Percentiles rank a stretch among this genome's conserved stretches.
These are phyloP conservation scores for Cruciata laevipes DNA, from an alignment of 257 asterid species.

Conservation along the genomic window DNA sequence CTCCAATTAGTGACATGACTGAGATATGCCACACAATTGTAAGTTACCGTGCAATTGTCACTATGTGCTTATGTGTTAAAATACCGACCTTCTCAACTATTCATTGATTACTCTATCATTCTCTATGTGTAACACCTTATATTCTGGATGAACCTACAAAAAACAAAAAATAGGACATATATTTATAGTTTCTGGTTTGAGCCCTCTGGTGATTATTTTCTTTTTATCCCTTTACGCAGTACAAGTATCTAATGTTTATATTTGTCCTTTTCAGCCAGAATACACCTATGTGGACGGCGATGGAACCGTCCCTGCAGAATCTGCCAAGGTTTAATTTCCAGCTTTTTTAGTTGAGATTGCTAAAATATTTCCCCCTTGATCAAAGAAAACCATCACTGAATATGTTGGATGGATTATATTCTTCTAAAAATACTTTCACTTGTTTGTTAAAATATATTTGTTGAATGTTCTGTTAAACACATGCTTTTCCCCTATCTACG, in stretches of 20 bases:
- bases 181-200: not conserved
- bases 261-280: conserved; percentile 44
- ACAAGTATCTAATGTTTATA: not conserved
- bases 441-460: not conserved
- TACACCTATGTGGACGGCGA: conserved; percentile 80
- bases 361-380: not conserved
- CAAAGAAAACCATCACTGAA: not conserved
- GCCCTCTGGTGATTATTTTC: not conserved
- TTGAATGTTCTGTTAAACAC: not conserved
- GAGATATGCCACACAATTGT: conserved; percentile 74
- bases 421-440: not conserved
- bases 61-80: not conserved
- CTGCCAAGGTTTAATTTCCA: conserved; percentile 53
- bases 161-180: not conserved
- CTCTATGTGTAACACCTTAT: not conserved
- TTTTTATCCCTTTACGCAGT: not conserved
- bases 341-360: not conserved
- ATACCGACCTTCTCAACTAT: not conserved
- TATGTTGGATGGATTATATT: not conserved
- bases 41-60: conserved; percentile 14
- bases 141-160: not conserved
- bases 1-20: conserved; percentile 58
- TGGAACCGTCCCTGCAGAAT: conserved; percentile 92
- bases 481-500: too few relatives aligned
- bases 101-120: not conserved